Conservation (phyloP, 2,329 filamentous ascomycete species). For the Pseudogymnoascus sp. region DNA sequence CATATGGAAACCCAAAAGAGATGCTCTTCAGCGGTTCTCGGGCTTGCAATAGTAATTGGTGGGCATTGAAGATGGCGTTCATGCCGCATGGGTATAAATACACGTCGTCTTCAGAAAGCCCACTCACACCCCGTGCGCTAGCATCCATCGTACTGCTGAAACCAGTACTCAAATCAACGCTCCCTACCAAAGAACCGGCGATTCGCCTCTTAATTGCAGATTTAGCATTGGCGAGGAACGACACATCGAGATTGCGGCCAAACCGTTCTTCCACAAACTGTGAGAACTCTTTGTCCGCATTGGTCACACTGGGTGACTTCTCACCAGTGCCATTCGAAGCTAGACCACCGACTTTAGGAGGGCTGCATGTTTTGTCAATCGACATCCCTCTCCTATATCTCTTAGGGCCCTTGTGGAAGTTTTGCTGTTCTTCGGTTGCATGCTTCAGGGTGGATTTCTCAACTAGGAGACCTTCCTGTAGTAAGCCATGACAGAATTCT, state of each 20-base stretch:
- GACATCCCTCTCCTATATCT: constrained; percentile 66
- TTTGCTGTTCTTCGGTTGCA: constrained; percentile 21
- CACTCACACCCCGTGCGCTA: constrained; percentile 51
- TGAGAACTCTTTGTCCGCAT: constrained; percentile 54
- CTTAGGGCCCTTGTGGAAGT: constrained; percentile 59
- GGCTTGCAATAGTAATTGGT: constrained; percentile 63
- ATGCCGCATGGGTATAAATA: constrained; percentile 87
- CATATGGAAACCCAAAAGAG: constrained; percentile 94
- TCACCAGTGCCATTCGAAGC: constrained; percentile 12
- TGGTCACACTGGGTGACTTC: constrained; percentile 8
- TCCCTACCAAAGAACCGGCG: constrained; percentile 71
- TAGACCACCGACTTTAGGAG: constrained; percentile 17
- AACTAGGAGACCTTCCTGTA: constrained; percentile 62
- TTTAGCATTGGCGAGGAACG: constrained; percentile 73
- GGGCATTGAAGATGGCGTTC: constrained; percentile 89
- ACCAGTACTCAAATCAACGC: constrained; percentile 58
- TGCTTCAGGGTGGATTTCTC: constrained; percentile 33
- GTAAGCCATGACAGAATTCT: constrained; percentile 76
- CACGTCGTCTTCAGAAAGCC: constrained; percentile 77
- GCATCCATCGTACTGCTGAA: constrained; percentile 42
- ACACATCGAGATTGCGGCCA: constrained; percentile 79
- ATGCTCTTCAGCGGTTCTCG: constrained; percentile 67
- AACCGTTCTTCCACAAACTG: constrained; percentile 91
- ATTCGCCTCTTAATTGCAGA: constrained; percentile 82
- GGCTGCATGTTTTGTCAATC: constrained; percentile 35